These are phyloP conservation scores for Cylindrotheca closterium DNA, from an alignment of 108 stramenopile species.

Conservation along the genomic window DNA sequence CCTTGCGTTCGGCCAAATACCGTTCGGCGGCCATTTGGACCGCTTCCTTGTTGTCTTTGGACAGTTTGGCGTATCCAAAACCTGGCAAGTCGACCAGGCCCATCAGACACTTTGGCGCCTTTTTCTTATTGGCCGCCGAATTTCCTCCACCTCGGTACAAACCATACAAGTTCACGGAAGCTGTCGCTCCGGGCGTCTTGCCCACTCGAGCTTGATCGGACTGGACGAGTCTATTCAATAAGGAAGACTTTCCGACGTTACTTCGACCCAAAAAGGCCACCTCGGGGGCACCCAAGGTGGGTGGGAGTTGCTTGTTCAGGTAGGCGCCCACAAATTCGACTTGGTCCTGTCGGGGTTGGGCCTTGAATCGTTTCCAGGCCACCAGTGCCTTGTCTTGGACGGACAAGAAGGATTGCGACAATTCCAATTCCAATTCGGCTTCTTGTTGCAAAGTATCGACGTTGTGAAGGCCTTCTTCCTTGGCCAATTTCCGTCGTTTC, in stretches of 20 bases:
- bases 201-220: constrained; percentile 73
- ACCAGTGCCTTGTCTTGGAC: constrained; percentile 52
- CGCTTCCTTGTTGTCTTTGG: constrained; percentile 76
- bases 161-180: constrained; percentile 78
- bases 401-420: constrained; percentile 50
- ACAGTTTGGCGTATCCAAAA: constrained; percentile 92
- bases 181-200: constrained; percentile 87
- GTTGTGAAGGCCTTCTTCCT: constrained; percentile 40
- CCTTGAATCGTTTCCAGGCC: constrained; percentile 75
- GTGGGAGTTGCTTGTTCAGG: constrained; percentile 60
- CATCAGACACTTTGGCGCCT: constrained; percentile 33
- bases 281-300: constrained; percentile 80
- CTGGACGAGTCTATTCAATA: constrained; percentile 64
- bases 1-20: constrained; percentile 83
- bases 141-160: constrained; percentile 21
- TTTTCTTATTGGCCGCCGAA: constrained; percentile 7
- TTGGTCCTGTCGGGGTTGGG: constrained; percentile 30
- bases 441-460: too few relatives aligned
- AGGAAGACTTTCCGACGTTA: constrained; percentile 92
- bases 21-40: constrained; percentile 79
- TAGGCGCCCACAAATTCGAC: constrained; percentile 62
- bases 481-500: constrained; percentile 54
- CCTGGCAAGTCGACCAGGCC: constrained; percentile 94
- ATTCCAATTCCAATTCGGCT: constrained; percentile 5
- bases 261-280: constrained; percentile 91